Percentiles rank a stretch among this genome's conserved stretches.
phyloP scores from a whole-genome alignment of 495 filamentous ascomycete genomes.

The Annulohypoxylon bovei region DNA sequence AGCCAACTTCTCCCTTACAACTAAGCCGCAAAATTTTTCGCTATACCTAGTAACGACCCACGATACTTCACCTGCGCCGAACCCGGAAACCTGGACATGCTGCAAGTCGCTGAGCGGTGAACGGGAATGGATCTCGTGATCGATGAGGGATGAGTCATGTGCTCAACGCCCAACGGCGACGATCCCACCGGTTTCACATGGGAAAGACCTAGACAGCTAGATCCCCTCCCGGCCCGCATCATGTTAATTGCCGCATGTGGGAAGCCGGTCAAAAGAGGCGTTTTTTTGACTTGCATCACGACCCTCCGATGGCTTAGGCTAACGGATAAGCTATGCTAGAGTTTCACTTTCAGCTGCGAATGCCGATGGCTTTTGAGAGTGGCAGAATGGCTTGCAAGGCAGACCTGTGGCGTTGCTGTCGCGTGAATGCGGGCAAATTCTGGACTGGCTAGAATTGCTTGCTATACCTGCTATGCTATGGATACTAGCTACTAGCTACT shows the following conservation, averaged over 20 bases:
- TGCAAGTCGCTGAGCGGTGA: slow-evolving; percentile 28
- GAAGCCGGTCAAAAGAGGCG: slow-evolving; percentile 26
- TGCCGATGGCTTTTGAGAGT: slow-evolving; percentile 14
- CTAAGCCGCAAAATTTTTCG: slow-evolving; percentile 8
- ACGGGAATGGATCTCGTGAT: slow-evolving; percentile 35
- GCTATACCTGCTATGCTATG: slow-evolving; percentile 1
- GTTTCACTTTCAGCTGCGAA: slow-evolving; percentile 31
- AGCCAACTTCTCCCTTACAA: not conserved
- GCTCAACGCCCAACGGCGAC: slow-evolving; percentile 30
- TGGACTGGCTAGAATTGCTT: not conserved
- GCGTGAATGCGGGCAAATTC: slow-evolving; percentile 33
- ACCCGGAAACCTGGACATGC: slow-evolving; percentile 16
- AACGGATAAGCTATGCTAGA: not conserved
- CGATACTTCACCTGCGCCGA: not conserved
- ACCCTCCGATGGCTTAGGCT: slow-evolving; percentile 3
- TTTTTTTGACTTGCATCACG: slow-evolving; percentile 5
- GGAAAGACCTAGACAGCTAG: slow-evolving; percentile 20
- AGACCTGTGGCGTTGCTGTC: slow-evolving; percentile 29
- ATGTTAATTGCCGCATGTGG: slow-evolving; percentile 31
- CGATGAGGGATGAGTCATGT: slow-evolving; percentile 26
- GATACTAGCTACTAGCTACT: slow-evolving; percentile 6
- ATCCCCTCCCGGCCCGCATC: not conserved
- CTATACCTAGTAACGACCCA: not conserved
- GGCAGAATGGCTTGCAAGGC: not conserved
- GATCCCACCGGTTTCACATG: slow-evolving; percentile 31